Evolutionary conservation across 2,329 filamentous ascomycete genomes (phyloP).

Genomic region (Pyrenochaeta sp.): DNA sequence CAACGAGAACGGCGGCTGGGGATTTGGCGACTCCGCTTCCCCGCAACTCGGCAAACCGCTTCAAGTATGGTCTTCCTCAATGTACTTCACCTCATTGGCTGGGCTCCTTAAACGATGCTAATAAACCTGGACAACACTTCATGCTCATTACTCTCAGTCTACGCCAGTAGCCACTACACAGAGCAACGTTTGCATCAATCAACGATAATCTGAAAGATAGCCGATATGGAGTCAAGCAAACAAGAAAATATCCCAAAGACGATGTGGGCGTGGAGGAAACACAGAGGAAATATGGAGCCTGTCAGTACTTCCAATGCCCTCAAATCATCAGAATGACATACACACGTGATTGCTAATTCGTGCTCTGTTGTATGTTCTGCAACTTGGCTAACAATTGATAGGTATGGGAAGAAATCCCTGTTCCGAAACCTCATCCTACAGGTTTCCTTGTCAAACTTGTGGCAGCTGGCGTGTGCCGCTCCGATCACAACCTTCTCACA

Average conservation of each 20-base stretch:
- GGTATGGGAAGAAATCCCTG: slow-evolving; percentile 25
- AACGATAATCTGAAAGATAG: too few relatives aligned
- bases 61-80: background rate
- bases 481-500: slow-evolving; percentile 29
- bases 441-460: slow-evolving; percentile 26
- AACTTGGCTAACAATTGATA: background rate
- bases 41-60: slow-evolving; percentile 7
- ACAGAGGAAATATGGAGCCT: slow-evolving; percentile 27
- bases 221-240: too few relatives aligned
- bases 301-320: slow-evolving; percentile 9
- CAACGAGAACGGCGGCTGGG: too few relatives aligned
- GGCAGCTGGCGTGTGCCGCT: slow-evolving; percentile 30
- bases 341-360: background rate
- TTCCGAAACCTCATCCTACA: slow-evolving; percentile 16
- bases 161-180: too few relatives aligned
- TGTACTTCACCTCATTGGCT: background rate
- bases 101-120: too few relatives aligned
- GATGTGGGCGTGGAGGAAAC: slow-evolving; percentile 33
- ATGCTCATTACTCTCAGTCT: too few relatives aligned
- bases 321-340: background rate
- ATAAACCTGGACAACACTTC: too few relatives aligned
- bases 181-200: too few relatives aligned
- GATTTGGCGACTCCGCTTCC: background rate
- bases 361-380: background rate
- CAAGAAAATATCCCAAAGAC: slow-evolving; percentile 8